These are phyloP conservation scores for Boletales sp. DNA, from an alignment of 768 basidiomycete species.

Conservation along the genomic window DNA sequence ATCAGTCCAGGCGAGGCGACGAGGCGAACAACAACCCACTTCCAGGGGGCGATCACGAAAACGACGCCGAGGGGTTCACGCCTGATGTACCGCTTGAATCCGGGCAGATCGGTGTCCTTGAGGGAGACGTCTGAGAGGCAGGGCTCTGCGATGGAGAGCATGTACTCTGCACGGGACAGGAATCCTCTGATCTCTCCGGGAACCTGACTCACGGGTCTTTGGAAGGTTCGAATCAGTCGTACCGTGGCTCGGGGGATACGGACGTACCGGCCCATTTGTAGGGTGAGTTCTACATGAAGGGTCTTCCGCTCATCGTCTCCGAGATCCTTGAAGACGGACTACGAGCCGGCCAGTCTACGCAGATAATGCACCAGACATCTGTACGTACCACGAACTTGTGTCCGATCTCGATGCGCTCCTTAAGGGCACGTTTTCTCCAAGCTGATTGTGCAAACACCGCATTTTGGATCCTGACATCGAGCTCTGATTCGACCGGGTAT, in stretches of 20 bases:
- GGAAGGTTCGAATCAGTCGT: not conserved
- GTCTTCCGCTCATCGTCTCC: conserved; percentile 47
- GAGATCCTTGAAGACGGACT: conserved; percentile 48
- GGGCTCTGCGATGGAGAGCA: conserved; percentile 78
- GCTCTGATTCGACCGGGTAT: conserved; percentile 58
- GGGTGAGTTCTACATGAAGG: conserved; percentile 63
- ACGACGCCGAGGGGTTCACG: conserved; percentile 85
- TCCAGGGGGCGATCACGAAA: conserved; percentile 89
- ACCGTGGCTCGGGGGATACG: not conserved
- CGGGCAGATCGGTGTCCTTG: conserved; percentile 74
- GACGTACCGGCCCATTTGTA: conserved; percentile 88
- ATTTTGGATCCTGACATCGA: conserved; percentile 56
- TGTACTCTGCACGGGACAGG: conserved; percentile 76
- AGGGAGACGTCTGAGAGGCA: conserved; percentile 73
- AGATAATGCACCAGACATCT: not conserved
- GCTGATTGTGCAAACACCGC: conserved; percentile 66
- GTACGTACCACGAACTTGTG: conserved; percentile 63
- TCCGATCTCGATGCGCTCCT: conserved; percentile 67
- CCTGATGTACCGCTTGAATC: conserved; percentile 80
- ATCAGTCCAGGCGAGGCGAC: not conserved
- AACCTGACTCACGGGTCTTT: conserved; percentile 74
- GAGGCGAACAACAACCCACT: conserved; percentile 46
- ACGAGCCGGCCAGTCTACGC: not conserved
- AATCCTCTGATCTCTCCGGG: conserved; percentile 80
- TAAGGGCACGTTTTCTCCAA: conserved; percentile 61